phyloP scores from a whole-genome alignment of 2,329 filamentous ascomycete genomes.

The Didymella pinodella region DNA sequence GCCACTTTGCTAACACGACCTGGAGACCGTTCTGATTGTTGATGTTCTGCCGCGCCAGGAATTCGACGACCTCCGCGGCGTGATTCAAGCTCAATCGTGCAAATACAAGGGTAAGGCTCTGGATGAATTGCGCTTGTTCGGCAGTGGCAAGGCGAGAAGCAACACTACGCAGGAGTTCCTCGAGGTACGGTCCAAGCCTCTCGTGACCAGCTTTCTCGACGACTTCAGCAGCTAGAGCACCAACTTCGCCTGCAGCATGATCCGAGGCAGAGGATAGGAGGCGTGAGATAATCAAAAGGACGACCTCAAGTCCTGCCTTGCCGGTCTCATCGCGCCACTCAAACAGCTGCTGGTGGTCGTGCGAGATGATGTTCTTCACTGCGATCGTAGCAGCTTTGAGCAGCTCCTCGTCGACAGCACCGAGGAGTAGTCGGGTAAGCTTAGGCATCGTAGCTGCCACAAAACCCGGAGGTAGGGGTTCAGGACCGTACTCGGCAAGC shows the following conservation, averaged over 20 bases:
- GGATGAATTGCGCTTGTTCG: slow-evolving; percentile 87
- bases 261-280: slow-evolving; percentile 84
- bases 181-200: slow-evolving; percentile 86
- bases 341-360: slow-evolving; percentile 90
- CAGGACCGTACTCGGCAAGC: slow-evolving; percentile 80
- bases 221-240: slow-evolving; percentile 89
- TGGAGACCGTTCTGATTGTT: slow-evolving; percentile 82
- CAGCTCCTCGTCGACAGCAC: slow-evolving; percentile 85
- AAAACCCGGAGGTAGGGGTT: slow-evolving; percentile 86
- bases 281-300: slow-evolving; percentile 89
- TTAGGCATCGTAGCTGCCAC: slow-evolving; percentile 87
- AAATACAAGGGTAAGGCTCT: slow-evolving; percentile 94
- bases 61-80: slow-evolving; percentile 88
- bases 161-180: slow-evolving; percentile 87
- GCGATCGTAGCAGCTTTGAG: slow-evolving; percentile 85
- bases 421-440: slow-evolving; percentile 80
- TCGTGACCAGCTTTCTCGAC: slow-evolving; percentile 96
- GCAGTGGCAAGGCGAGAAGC: slow-evolving; percentile 84
- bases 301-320: slow-evolving; percentile 85
- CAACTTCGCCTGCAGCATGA: slow-evolving; percentile 93
- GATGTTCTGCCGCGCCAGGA: slow-evolving; percentile 85
- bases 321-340: slow-evolving; percentile 80
- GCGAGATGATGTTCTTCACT: slow-evolving; percentile 86
- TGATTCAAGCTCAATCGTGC: slow-evolving; percentile 86
- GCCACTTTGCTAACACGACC: slow-evolving; percentile 91